These are phyloP conservation scores for Cystobasidium tubakii DNA, from an alignment of 768 basidiomycete genomes.

Conservation along the genomic window DNA sequence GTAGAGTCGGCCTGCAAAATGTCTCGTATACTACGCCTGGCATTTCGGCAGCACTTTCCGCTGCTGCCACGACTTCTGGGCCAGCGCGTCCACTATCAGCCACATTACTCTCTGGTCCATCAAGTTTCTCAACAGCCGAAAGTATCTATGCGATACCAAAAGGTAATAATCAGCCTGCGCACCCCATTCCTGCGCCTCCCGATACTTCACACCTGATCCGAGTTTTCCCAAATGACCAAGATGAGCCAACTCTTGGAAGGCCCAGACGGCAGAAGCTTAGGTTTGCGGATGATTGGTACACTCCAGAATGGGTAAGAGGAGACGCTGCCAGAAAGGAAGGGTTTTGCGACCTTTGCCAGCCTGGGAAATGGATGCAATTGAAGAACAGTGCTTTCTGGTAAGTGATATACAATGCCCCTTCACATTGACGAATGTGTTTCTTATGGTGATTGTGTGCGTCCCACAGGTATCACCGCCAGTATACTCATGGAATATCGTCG, in stretches of 20 bases:
- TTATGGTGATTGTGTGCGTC: not conserved
- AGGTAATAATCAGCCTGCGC: not conserved
- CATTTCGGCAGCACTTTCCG: not conserved
- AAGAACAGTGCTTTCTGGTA: slow-evolving; percentile 44
- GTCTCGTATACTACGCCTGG: not conserved
- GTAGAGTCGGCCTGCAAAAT: not conserved
- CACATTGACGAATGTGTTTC: too few species aligned
- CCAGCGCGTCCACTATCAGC: not conserved
- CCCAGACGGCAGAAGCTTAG: slow-evolving; percentile 38
- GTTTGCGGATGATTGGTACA: slow-evolving; percentile 43
- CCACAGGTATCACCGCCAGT: slow-evolving; percentile 42
- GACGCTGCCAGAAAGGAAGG: slow-evolving; percentile 39
- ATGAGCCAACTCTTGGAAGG: not conserved
- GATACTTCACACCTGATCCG: not conserved
- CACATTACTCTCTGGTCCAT: too few species aligned
- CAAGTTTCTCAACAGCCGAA: too few species aligned
- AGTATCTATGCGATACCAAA: not conserved
- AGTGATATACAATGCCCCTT: too few species aligned
- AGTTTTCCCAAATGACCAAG: not conserved
- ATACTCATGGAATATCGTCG: slow-evolving; percentile 41
- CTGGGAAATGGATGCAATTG: slow-evolving; percentile 43
- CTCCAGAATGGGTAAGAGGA: slow-evolving; percentile 40
- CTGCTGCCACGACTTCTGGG: not conserved
- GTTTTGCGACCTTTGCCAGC: slow-evolving; percentile 41
- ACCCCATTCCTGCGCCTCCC: not conserved